Evolutionary conservation across 176 grass and related monocot genomes (phyloP).

Genomic region (Zea luxurians): DNA sequence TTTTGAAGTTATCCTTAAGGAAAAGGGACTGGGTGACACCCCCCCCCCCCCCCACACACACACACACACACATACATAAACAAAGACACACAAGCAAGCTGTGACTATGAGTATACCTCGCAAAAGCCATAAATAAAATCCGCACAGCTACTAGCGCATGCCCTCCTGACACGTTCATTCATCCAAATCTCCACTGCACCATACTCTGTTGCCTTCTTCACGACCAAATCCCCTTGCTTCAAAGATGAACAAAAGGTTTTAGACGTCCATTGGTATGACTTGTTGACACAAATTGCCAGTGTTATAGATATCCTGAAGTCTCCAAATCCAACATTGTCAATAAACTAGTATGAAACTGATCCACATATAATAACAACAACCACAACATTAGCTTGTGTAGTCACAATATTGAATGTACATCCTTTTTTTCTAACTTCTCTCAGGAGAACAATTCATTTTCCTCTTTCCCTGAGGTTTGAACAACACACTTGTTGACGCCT

Average conservation of each 20-base stretch:
- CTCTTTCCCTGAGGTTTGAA: too few relatives aligned
- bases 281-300: background rate
- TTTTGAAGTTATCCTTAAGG: background rate
- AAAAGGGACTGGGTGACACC: background rate
- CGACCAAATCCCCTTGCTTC: conserved; percentile 83
- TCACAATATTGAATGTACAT: background rate
- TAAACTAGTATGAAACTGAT: background rate
- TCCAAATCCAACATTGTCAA: background rate
- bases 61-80: too few relatives aligned
- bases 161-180: conserved; percentile 87
- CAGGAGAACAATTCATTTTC: background rate
- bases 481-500: too few relatives aligned
- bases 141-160: conserved; percentile 79
- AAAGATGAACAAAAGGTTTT: conserved; percentile 39
- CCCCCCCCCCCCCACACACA: background rate
- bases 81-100: background rate
- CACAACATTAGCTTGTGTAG: too few relatives aligned
- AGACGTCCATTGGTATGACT: conserved; percentile 1
- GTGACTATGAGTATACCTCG: conserved; percentile 52
- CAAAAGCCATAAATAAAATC: conserved; percentile 95
- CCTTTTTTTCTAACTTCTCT: background rate
- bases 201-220: conserved; percentile 99
- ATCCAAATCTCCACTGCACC: conserved; percentile 98
- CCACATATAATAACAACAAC: background rate
- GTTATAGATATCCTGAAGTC: background rate